phyloP scores from a whole-genome alignment of 768 basidiomycete genomes.

The Pluteus cervinus region DNA sequence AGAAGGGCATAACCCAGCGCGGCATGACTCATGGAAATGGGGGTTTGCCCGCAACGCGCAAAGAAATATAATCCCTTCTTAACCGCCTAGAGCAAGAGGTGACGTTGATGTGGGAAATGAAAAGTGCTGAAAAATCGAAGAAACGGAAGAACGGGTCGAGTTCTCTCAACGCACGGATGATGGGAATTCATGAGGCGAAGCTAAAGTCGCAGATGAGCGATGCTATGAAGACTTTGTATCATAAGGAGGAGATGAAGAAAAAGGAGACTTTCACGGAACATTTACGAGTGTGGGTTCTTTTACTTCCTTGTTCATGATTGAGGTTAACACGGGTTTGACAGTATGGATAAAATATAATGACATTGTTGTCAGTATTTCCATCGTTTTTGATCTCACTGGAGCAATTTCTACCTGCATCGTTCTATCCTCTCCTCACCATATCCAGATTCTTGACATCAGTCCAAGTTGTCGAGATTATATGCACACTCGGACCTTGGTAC shows the following conservation, averaged over 20 bases:
- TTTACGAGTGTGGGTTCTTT: slow-evolving; percentile 73
- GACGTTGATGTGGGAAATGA: slow-evolving; percentile 49
- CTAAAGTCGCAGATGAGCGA: slow-evolving; percentile 81
- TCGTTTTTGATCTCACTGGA: too few species aligned
- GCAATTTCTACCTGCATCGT: too few species aligned
- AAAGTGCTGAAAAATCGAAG: slow-evolving; percentile 54
- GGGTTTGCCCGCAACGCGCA: slow-evolving; percentile 74
- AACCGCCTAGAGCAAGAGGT: slow-evolving; percentile 72
- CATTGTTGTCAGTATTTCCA: too few species aligned
- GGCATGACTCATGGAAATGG: slow-evolving; percentile 26
- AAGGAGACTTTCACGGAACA: slow-evolving; percentile 90
- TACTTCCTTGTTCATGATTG: neutral
- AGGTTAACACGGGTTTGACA: slow-evolving; percentile 1
- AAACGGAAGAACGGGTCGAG: slow-evolving; percentile 58
- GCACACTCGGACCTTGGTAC: too few species aligned
- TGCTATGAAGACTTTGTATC: slow-evolving; percentile 80
- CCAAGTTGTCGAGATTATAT: too few species aligned
- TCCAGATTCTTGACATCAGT: too few species aligned
- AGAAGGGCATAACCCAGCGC: slow-evolving; percentile 16
- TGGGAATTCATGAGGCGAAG: slow-evolving; percentile 57
- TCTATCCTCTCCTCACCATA: too few species aligned
- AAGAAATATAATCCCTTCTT: slow-evolving; percentile 59
- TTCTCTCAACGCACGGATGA: slow-evolving; percentile 21
- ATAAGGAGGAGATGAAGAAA: slow-evolving; percentile 45
- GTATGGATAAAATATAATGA: too few species aligned